phyloP scores from a whole-genome alignment of 257 asterid species.

The Osmanthus fragrans region DNA sequence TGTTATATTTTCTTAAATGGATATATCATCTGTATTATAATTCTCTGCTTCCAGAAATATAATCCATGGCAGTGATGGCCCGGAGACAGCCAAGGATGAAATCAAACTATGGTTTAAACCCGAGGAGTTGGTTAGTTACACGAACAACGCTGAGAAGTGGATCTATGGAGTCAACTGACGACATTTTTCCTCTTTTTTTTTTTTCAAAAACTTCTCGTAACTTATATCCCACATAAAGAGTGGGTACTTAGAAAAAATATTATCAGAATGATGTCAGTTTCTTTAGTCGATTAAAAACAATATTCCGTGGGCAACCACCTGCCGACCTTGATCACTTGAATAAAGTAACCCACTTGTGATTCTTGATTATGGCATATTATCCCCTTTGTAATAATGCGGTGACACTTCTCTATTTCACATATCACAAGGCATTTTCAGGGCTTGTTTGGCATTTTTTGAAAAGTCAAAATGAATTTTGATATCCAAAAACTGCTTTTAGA shows the following conservation, averaged over 20 bases:
- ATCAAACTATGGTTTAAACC: slow-evolving; percentile 94
- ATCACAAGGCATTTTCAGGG: neutral
- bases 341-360: slow-evolving; percentile 24
- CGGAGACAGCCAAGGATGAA: slow-evolving; percentile 97
- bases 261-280: slow-evolving; percentile 39
- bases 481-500: too few species aligned
- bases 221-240: neutral
- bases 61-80: slow-evolving; percentile 98
- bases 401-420: too few species aligned
- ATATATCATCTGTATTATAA: slow-evolving; percentile 12
- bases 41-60: slow-evolving; percentile 61
- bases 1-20: neutral
- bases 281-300: slow-evolving; percentile 25
- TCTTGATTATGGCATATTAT: neutral
- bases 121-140: slow-evolving; percentile 82
- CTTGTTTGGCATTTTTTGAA: too few species aligned
- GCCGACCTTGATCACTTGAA: slow-evolving; percentile 35
- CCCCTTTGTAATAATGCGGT: neutral
- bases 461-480: too few species aligned
- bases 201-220: neutral
- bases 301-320: slow-evolving; percentile 6
- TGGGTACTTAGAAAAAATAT: slow-evolving; percentile 26
- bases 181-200: neutral
- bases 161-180: slow-evolving; percentile 69
- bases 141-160: slow-evolving; percentile 91